These are phyloP conservation scores for Tolypocladium paradoxum DNA, from an alignment of 2,329 filamentous ascomycete genomes.

Conservation along the genomic window DNA sequence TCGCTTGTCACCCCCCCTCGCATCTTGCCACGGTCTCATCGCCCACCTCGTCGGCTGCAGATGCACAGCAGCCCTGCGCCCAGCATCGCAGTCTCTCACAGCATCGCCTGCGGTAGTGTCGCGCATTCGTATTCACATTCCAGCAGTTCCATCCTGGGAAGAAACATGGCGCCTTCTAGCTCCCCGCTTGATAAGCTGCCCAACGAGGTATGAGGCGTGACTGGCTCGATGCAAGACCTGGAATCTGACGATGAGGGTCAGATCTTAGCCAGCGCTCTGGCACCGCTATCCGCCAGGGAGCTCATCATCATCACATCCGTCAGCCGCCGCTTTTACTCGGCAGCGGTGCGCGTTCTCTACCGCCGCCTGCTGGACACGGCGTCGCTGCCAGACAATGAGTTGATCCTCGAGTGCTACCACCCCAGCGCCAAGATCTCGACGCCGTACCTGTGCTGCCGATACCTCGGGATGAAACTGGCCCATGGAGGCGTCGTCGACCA, in stretches of 20 bases:
- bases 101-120: neutral
- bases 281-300: slow-evolving; percentile 33
- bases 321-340: slow-evolving; percentile 51
- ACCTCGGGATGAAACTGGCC: slow-evolving; percentile 42
- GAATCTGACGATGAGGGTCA: neutral
- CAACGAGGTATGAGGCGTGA: neutral
- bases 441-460: slow-evolving; percentile 56
- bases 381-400: slow-evolving; percentile 32
- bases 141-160: neutral
- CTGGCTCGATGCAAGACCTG: neutral
- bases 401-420: slow-evolving; percentile 72
- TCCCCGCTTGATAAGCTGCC: neutral
- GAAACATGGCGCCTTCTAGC: neutral
- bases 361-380: slow-evolving; percentile 41
- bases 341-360: slow-evolving; percentile 54
- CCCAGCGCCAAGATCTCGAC: slow-evolving; percentile 58
- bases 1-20: too few relatives aligned
- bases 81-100: neutral
- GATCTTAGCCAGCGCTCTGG: slow-evolving; percentile 23
- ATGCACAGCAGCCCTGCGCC: neutral
- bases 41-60: neutral
- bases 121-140: neutral
- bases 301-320: slow-evolving; percentile 47
- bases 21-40: too few relatives aligned
- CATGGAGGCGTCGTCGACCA: slow-evolving; percentile 5